Evolutionary conservation across 805 yeast species (phyloP).

Genomic region (Metschnikowia drakensbergensis): DNA sequence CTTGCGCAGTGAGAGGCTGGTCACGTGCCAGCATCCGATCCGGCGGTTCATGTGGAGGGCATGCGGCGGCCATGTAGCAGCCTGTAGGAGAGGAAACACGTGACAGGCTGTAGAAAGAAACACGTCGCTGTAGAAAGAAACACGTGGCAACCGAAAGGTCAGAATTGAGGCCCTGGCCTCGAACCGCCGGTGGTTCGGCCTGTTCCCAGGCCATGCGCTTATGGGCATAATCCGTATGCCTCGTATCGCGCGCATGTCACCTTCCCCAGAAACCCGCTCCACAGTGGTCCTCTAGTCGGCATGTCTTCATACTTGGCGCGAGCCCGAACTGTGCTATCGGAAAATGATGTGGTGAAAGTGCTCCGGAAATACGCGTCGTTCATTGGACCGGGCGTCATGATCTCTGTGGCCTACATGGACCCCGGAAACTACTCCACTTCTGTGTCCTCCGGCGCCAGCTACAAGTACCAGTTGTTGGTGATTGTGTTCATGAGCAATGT

Average conservation of each 20-base stretch:
- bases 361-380: slow-evolving; percentile 58
- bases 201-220: too few species aligned
- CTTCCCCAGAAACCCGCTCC: neutral
- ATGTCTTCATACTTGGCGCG: slow-evolving; percentile 4
- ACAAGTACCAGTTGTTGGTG: slow-evolving; percentile 68
- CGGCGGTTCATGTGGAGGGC: too few species aligned
- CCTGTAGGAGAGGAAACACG: too few species aligned
- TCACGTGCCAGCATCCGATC: too few species aligned
- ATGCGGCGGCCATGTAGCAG: too few species aligned
- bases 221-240: too few species aligned
- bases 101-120: too few species aligned
- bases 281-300: neutral
- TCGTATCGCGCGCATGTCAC: neutral
- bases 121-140: too few species aligned
- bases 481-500: slow-evolving; percentile 72
- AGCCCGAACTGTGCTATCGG: slow-evolving; percentile 1
- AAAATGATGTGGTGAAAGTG: slow-evolving; percentile 10
- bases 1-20: too few species aligned
- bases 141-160: too few species aligned
- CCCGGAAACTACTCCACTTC: slow-evolving; percentile 93
- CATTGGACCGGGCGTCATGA: slow-evolving; percentile 85
- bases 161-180: too few species aligned
- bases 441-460: slow-evolving; percentile 82
- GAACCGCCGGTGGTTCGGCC: too few species aligned
- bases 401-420: slow-evolving; percentile 88